A percentile compares a stretch with the other conserved stretches of the same genome.
These are phyloP conservation scores for Suillus placidus DNA, from an alignment of 768 basidiomycete species.

Conservation along the genomic window DNA sequence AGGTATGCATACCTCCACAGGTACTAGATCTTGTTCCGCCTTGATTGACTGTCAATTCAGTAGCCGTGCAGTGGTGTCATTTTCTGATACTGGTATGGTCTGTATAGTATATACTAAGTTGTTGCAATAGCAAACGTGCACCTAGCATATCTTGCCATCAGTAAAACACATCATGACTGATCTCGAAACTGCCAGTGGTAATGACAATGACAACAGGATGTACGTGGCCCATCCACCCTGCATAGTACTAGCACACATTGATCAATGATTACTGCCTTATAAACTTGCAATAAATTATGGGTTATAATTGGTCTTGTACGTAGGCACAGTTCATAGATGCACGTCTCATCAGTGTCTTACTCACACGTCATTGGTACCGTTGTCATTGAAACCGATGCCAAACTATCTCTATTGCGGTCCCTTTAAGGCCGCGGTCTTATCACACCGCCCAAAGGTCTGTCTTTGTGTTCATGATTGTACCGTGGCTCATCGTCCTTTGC, in stretches of 20 bases:
- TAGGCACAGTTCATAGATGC: not conserved
- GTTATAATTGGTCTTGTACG: constrained; percentile 19
- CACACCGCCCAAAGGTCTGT: constrained; percentile 88
- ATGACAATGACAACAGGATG: constrained; percentile 99
- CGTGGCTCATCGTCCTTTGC: constrained; percentile 2
- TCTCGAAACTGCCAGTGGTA: constrained; percentile 80
- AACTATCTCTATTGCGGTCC: not conserved
- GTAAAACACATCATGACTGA: constrained; percentile 99
- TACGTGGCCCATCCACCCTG: constrained; percentile 41
- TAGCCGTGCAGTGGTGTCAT: constrained; percentile 55
- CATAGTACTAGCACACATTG: not conserved
- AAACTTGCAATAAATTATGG: constrained; percentile 98
- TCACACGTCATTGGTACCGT: constrained; percentile 89
- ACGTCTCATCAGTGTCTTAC: not conserved
- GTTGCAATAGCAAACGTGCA: not conserved
- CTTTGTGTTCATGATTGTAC: not conserved
- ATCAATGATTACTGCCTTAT: constrained; percentile 42
- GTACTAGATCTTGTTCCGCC: not conserved
- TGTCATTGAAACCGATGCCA: constrained; percentile 75
- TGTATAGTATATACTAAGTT: not conserved
- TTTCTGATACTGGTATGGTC: constrained; percentile 92
- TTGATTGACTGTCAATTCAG: constrained; percentile 3
- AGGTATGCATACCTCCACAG: not conserved
- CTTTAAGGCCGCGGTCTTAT: constrained; percentile 47
- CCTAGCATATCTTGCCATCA: constrained; percentile 33